phyloP scores from a whole-genome alignment of 129 eudicot genomes.

The Helianthus tuberosus region DNA sequence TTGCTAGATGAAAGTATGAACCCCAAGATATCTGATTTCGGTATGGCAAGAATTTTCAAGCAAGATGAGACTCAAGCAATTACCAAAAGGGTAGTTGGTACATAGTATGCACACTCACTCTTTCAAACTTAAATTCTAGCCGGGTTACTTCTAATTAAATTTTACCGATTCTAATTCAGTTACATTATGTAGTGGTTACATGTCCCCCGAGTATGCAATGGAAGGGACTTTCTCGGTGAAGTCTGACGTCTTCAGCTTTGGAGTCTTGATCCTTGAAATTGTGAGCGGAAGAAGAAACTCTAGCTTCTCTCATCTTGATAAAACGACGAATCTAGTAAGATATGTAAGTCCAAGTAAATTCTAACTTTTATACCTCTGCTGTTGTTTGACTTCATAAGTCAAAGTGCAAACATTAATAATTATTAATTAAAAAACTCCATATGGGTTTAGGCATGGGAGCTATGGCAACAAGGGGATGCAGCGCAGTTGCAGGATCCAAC shows the following conservation, averaged over 20 bases:
- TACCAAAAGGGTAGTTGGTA: neutral
- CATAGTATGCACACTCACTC: neutral
- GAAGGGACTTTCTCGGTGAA: slow-evolving; percentile 29
- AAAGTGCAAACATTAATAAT: too few species aligned
- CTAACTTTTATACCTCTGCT: neutral
- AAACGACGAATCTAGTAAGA: slow-evolving; percentile 33
- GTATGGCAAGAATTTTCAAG: slow-evolving; percentile 1
- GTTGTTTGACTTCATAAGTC: neutral
- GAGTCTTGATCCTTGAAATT: slow-evolving; percentile 32
- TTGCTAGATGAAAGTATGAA: neutral
- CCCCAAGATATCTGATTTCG: neutral
- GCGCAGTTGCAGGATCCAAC: slow-evolving; percentile 37
- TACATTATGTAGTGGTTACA: slow-evolving; percentile 16
- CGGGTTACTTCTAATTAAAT: neutral
- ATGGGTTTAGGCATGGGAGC: slow-evolving; percentile 49
- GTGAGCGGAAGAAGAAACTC: slow-evolving; percentile 31
- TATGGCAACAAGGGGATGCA: slow-evolving; percentile 44
- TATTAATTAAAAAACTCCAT: neutral
- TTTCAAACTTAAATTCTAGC: neutral
- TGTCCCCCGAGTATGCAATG: slow-evolving; percentile 41
- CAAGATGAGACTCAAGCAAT: neutral
- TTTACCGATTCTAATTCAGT: neutral
- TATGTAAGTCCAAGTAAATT: slow-evolving; percentile 35
- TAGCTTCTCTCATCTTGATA: slow-evolving; percentile 31
- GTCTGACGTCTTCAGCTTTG: slow-evolving; percentile 39